Evolutionary conservation across 1,139 yeast species (phyloP), one percentile per base, ranked within the genome.

Genomic region (Zygosaccharomyces pseudobailii): DNA sequence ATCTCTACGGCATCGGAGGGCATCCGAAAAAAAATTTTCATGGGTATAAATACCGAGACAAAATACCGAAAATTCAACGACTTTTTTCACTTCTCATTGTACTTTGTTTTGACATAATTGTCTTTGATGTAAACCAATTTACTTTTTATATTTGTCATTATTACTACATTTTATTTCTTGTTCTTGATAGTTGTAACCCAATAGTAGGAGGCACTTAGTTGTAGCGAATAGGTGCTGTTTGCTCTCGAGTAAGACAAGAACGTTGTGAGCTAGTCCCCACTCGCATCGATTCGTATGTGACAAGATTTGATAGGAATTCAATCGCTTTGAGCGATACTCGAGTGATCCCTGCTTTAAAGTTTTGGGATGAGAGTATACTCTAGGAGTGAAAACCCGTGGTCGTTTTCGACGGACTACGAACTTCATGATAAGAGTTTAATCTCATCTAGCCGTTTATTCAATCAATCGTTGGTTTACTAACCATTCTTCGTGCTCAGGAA

Each of bases 61-160:
- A 41, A 38, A 32, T 46, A 20, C 54, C 47, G 33, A 38, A 42
- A 27, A 31, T 39, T 44, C 22, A 6, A n/a, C 2, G 10, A 38
- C 24, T 13, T 20, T 22, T 24, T 17, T 20, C 13, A 19, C 17
- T 13, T 13, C 17, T 13, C 17, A 13, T 13, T 13, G 17, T 13
- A 13, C 17, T 13, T 13, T 13, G 17, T 13, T 13, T 13, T 13
- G 17, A 13, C 17, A 39, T 17, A 21, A 36, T 53, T 50, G 49
- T 55, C 50, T 53, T 53, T 49, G 37, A 47, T 39, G 43, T 45
- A 52, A 40, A 52, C 52, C 51, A 53, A 42, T 53, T 53, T 47
- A 38, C 46, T 53, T 55, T 53, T 47, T 41, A 34, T 13, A 20
- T 43, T 46, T 36, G 32, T 40, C 33, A 40, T 43, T 34, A 27